phyloP scores from a whole-genome alignment of 805 yeast species.

The Candida sonorensis region DNA sequence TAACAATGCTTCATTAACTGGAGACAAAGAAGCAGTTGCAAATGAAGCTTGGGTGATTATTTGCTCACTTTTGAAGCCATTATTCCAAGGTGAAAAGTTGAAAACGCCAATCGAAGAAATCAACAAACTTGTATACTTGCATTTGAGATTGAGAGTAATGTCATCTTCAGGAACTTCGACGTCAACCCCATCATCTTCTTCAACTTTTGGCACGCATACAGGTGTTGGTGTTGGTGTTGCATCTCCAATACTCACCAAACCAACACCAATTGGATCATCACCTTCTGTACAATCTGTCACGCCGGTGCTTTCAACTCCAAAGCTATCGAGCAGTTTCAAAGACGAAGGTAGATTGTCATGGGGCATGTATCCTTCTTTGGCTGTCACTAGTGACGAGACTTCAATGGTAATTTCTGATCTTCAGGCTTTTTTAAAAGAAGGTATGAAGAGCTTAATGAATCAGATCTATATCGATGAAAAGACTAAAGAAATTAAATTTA shows the following conservation, averaged over 20 bases:
- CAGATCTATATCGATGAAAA: conserved; percentile 22
- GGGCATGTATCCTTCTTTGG: too few species aligned
- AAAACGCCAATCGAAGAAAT: conserved; percentile 52
- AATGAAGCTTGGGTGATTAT: conserved; percentile 47
- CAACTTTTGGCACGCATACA: neutral
- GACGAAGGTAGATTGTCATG: too few species aligned
- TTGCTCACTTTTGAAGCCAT: conserved; percentile 33
- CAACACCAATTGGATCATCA: too few species aligned
- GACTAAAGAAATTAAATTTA: conserved; percentile 25
- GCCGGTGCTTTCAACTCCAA: conserved; percentile 18
- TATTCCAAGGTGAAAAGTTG: conserved; percentile 42
- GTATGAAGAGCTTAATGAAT: conserved; percentile 27
- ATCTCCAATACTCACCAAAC: too few species aligned
- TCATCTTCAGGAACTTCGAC: conserved; percentile 1
- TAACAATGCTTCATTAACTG: conserved; percentile 21
- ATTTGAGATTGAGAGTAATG: conserved; percentile 20
- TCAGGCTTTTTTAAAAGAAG: conserved; percentile 36
- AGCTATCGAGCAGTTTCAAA: conserved; percentile 10
- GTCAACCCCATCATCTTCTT: conserved; percentile 5
- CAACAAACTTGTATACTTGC: conserved; percentile 38
- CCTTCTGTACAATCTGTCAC: conserved; percentile 12
- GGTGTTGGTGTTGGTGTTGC: neutral
- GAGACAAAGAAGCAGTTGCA: conserved; percentile 33
- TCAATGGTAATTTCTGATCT: conserved; percentile 39
- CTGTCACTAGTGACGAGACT: too few species aligned